Evolutionary conservation across 257 asterid genomes (phyloP).

Genomic region (Cynanchum wilfordii): DNA sequence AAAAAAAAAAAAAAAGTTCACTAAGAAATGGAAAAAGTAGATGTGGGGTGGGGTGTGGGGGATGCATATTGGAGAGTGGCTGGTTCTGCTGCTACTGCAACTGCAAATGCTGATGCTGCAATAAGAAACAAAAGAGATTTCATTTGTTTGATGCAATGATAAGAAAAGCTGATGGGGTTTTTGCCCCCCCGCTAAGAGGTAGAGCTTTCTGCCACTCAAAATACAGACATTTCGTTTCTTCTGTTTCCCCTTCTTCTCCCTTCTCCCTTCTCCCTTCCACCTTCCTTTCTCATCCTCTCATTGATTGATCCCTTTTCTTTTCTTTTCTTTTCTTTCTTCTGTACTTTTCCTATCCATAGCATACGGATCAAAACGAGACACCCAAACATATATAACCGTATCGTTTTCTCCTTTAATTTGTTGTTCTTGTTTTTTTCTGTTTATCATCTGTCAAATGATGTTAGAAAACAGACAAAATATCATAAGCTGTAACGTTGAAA

Average conservation of each 20-base stretch:
- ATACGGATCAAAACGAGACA: conserved; percentile 10
- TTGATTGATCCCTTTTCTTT: neutral
- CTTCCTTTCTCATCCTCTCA: no score
- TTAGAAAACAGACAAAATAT: no score
- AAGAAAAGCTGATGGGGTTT: conserved; percentile 2
- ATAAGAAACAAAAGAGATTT: conserved; percentile 4
- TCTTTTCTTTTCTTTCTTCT: neutral
- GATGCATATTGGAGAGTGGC: neutral
- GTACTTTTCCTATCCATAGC: conserved; percentile 2
- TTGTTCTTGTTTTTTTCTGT: neutral
- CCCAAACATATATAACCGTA: neutral
- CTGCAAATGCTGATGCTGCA: neutral
- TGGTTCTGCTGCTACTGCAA: no score
- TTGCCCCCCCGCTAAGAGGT: conserved; percentile 13
- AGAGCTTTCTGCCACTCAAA: conserved; percentile 27
- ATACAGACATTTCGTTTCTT: conserved; percentile 17
- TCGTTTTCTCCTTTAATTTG: neutral
- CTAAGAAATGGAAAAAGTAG: no score
- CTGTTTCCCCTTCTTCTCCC: conserved; percentile 31
- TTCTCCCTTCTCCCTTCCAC: conserved; percentile 7
- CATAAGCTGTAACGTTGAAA: neutral
- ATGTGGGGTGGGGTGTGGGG: no score
- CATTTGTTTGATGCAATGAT: neutral
- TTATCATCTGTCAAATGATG: neutral
- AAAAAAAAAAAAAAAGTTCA: no score